Percentiles rank a stretch among this genome's conserved stretches.
Conservation (phyloP, 352 stramenopile species). For the Phytophthora pistaciae region DNA sequence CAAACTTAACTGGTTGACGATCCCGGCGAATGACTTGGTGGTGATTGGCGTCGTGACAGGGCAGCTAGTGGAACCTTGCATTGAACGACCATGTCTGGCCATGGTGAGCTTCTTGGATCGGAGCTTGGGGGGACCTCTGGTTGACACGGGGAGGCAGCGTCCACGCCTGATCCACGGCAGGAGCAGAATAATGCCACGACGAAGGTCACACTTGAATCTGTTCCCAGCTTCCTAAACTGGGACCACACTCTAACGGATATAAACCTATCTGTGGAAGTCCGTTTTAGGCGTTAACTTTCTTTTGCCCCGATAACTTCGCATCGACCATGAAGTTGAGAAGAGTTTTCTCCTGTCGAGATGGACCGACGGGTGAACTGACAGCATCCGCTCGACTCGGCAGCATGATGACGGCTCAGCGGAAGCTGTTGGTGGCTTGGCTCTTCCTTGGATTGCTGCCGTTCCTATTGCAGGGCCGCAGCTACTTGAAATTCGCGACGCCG, state of each 20-base stretch:
- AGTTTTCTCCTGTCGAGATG: background rate
- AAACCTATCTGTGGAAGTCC: background rate
- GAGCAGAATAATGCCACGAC: slow-evolving; percentile 13
- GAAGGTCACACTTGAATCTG: background rate
- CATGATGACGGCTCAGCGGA: slow-evolving; percentile 1
- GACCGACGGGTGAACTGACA: background rate
- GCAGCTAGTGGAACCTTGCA: slow-evolving; percentile 5
- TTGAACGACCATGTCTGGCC: background rate
- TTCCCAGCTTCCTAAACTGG: slow-evolving; percentile 4
- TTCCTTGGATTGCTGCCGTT: background rate
- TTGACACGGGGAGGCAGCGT: slow-evolving; percentile 15
- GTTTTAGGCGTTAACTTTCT: background rate
- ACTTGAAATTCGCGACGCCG: slow-evolving; percentile 2
- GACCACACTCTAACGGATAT: background rate
- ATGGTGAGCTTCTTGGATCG: slow-evolving; percentile 1
- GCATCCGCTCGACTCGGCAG: background rate
- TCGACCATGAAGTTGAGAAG: background rate
- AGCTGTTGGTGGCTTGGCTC: background rate
- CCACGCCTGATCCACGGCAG: slow-evolving; percentile 27
- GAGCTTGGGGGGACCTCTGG: slow-evolving; percentile 4
- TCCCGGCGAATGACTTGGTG: slow-evolving; percentile 2
- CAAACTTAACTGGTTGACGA: slow-evolving; percentile 15
- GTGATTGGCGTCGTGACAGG: background rate
- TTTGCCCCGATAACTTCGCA: background rate
- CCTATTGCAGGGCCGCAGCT: background rate